These are phyloP conservation scores for Naganishia sp. DNA, from an alignment of 1,284 basidiomycete species.

Conservation along the genomic window DNA sequence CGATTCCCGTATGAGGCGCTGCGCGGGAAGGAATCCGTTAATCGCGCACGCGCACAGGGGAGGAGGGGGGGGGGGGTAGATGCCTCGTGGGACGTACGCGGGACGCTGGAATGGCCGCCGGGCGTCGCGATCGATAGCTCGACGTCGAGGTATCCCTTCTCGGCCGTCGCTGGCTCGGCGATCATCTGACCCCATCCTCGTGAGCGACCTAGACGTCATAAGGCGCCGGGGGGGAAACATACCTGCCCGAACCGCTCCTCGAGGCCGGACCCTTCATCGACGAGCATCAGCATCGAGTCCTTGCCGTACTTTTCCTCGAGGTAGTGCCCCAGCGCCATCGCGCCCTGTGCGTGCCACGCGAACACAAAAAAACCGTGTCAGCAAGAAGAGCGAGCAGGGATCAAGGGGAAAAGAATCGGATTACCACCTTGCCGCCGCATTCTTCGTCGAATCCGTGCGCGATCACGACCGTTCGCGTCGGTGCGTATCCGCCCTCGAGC, in stretches of 20 bases:
- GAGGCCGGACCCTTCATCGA: conserved; percentile 51
- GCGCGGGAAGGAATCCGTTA: neutral
- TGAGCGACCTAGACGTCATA: conserved; percentile 55
- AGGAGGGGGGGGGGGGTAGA: conserved; percentile 25
- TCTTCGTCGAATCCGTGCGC: conserved; percentile 75
- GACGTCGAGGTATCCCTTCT: conserved; percentile 68
- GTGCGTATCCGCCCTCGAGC: conserved; percentile 59
- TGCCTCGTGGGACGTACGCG: conserved; percentile 52
- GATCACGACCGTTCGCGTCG: conserved; percentile 61
- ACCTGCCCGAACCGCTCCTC: conserved; percentile 19
- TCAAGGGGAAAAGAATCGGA: conserved; percentile 25
- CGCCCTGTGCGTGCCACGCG: conserved; percentile 57
- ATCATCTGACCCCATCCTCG: conserved; percentile 48
- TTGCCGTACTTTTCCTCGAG: conserved; percentile 63
- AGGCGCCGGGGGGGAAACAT: conserved; percentile 56
- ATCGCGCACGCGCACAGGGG: conserved; percentile 37
- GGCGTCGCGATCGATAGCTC: conserved; percentile 60
- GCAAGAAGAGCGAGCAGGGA: neutral
- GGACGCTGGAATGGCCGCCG: conserved; percentile 69
- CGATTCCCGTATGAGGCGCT: conserved; percentile 51
- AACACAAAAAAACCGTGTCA: neutral
- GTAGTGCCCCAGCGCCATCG: conserved; percentile 57
- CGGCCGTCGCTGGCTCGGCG: conserved; percentile 61
- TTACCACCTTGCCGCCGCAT: conserved; percentile 56
- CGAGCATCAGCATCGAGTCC: conserved; percentile 63